Evolutionary conservation across 805 yeast genomes (phyloP), one percentile per base, ranked within the genome.

Genomic region (Candida germanica): DNA sequence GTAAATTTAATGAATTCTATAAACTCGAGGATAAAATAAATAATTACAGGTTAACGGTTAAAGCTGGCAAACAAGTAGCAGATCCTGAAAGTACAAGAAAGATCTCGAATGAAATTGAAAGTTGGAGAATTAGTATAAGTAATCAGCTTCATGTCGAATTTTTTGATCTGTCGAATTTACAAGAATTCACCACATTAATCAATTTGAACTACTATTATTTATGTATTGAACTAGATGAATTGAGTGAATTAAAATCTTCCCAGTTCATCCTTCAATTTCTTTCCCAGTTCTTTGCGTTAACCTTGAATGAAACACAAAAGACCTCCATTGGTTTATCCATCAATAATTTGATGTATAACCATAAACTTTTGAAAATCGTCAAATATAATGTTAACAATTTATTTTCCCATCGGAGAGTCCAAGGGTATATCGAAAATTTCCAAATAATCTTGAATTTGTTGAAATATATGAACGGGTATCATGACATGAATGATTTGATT

Each of bases 261-360:
- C 72, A 66, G 42, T 66, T 66, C 44, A 58, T 69, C 6, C 51
- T 65, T 12, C 72, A 67, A 40, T 67, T 66, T 40, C 49, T 67
- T 27, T 61, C 66, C 16, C 63, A 62, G 43, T 62, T 64, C 9
- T 66, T 65, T 41, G 51, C 66, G 10, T 54, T 67, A 32, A 19
- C 38, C 3, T 43, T 67, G 21, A 39, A 37, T 12, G 48, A 44
- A 17, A 18, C 18, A 10, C 30, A 26, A 26, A 43, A 46, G 16
- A 49, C 44, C 19, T 42, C 39, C 7, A 36, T 50, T 13, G 49
- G 48, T 25, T 25, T 53, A 8, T 49, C 58, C 1, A 37, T 54
- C 33, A 43, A 41, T 23, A 48, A 50, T 19, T 47, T 65, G 31
- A 53, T 57, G 29, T 64, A 69, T 66, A 54, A 54, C 36, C 50